Evolutionary conservation across 2,329 filamentous ascomycete genomes (phyloP).

Genomic region (Neurospora crassa): DNA sequence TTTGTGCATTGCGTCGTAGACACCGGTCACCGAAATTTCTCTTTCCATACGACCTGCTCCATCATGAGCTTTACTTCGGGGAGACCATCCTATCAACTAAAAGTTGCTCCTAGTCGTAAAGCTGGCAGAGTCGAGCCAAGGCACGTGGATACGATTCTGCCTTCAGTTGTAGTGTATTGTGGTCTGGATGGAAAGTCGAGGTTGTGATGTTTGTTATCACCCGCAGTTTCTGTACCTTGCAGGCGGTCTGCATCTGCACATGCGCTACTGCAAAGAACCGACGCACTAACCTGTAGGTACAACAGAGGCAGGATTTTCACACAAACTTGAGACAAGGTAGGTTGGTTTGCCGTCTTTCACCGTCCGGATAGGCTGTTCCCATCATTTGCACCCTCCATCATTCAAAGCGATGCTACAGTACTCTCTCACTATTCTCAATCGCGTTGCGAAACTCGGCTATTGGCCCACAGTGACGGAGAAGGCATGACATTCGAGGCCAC

Average conservation of each 20-base stretch:
- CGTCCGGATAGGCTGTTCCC: not conserved
- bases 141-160: not conserved
- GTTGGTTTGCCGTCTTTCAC: not conserved
- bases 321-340: not conserved
- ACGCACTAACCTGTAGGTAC: not conserved
- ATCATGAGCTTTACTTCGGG: not conserved
- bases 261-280: not conserved
- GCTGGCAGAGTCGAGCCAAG: not conserved
- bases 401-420: not conserved
- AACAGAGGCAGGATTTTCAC: not conserved
- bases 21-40: not conserved
- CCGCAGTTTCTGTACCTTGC: not conserved
- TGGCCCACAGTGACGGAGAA: not conserved
- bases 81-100: not conserved
- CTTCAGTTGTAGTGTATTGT: not conserved
- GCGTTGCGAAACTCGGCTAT: not conserved
- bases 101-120: not conserved
- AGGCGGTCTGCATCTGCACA: not conserved
- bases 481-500: not conserved
- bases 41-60: not conserved
- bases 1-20: not conserved
- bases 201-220: not conserved
- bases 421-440: not conserved
- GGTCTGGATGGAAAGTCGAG: not conserved
- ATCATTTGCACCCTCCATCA: not conserved